These are phyloP conservation scores for Nitzschia sp. DNA, from an alignment of 108 stramenopile species.

Conservation along the genomic window DNA sequence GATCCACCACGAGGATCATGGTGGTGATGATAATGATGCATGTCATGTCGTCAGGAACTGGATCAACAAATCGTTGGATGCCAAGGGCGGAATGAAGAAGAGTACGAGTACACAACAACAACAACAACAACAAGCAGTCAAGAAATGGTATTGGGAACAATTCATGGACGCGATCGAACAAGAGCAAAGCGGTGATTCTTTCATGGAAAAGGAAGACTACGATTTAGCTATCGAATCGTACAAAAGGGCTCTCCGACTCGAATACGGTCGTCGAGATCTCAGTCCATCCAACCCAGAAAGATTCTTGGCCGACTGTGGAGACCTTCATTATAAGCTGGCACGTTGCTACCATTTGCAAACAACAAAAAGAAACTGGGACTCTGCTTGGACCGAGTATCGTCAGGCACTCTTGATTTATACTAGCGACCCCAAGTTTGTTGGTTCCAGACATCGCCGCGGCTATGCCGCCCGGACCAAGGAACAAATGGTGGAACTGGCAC, in stretches of 20 bases:
- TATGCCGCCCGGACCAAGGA: neutral
- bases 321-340: neutral
- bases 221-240: neutral
- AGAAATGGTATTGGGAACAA: conserved; percentile 1
- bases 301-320: neutral
- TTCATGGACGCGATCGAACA: neutral
- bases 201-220: neutral
- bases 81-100: neutral
- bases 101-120: no score
- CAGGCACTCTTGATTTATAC: neutral
- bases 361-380: no score
- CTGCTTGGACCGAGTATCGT: neutral
- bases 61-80: conserved; percentile 14
- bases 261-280: neutral
- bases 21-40: neutral
- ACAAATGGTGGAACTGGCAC: neutral
- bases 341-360: neutral
- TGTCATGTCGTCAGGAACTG: neutral
- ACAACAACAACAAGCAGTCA: neutral
- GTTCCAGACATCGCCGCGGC: neutral
- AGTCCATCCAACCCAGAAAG: neutral
- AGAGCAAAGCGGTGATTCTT: neutral
- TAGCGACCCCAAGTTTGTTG: neutral
- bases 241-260: neutral
- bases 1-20: no score